These are phyloP conservation scores for Alternaria atra DNA, from an alignment of 2,329 filamentous ascomycete species.

Conservation along the genomic window DNA sequence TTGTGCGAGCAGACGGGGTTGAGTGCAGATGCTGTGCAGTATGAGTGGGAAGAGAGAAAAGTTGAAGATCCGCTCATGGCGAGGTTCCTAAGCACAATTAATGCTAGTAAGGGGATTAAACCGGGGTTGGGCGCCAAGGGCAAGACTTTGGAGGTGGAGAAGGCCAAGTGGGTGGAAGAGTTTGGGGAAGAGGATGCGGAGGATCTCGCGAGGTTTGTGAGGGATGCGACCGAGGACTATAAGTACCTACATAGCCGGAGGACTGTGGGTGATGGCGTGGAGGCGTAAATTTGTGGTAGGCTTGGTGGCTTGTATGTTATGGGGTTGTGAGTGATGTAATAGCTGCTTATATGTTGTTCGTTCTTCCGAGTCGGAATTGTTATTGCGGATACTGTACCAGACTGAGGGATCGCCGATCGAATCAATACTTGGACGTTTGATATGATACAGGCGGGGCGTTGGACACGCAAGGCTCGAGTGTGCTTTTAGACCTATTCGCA, in stretches of 20 bases:
- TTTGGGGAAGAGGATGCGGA: constrained; percentile 17
- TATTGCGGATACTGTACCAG: too few species aligned
- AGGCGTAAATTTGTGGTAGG: neutral
- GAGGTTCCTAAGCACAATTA: constrained; percentile 16
- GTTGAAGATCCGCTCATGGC: constrained; percentile 10
- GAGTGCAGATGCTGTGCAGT: constrained; percentile 20
- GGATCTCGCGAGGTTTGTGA: constrained; percentile 13
- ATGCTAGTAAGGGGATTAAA: constrained; percentile 16
- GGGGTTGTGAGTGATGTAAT: too few species aligned
- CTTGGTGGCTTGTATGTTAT: too few species aligned
- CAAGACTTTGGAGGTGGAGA: constrained; percentile 17
- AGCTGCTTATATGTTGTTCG: too few species aligned
- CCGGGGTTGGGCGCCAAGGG: constrained; percentile 14
- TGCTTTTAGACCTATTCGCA: too few species aligned
- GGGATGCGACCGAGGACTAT: constrained; percentile 23
- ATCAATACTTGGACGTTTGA: too few species aligned
- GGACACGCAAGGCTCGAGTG: too few species aligned
- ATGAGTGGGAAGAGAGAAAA: constrained; percentile 21
- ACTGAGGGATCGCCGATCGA: too few species aligned
- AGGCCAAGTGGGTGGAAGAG: constrained; percentile 21
- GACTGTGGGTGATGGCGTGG: neutral
- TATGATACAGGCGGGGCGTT: too few species aligned
- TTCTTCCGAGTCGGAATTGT: too few species aligned
- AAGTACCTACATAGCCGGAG: constrained; percentile 14
- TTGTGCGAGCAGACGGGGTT: constrained; percentile 19